Evolutionary conservation across 441 rosid species (phyloP).

Genomic region (Syzygium malaccense): DNA sequence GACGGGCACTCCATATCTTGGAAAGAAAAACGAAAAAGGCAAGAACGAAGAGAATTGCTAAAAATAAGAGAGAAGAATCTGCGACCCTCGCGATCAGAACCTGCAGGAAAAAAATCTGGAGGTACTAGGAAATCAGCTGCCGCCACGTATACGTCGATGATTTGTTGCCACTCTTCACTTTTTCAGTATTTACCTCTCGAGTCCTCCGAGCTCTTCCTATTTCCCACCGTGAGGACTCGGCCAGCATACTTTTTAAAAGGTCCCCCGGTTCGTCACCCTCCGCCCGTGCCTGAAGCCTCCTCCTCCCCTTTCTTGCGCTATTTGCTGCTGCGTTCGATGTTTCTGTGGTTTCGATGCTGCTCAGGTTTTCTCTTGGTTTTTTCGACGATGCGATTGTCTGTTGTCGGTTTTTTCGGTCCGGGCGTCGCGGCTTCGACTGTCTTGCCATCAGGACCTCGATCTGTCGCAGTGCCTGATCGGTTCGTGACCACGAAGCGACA

Average conservation of each 20-base stretch:
- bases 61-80: background rate
- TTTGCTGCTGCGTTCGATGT: background rate
- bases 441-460: conserved; percentile 7
- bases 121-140: background rate
- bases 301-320: background rate
- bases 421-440: background rate
- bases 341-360: background rate
- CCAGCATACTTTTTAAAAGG: background rate
- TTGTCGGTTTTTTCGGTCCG: background rate
- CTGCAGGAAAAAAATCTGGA: background rate
- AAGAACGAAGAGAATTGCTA: background rate
- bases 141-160: background rate
- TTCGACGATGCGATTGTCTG: background rate
- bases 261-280: background rate
- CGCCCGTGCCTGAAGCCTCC: background rate
- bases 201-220: background rate
- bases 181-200: background rate
- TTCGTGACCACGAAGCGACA: conserved; percentile 9
- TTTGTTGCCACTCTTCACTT: background rate
- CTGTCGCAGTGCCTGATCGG: conserved; percentile 1
- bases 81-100: background rate
- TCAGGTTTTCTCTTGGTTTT: background rate
- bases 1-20: background rate
- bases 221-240: background rate
- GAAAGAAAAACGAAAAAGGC: no score